Evolutionary conservation across 2,329 filamentous ascomycete species (phyloP), one percentile per base, ranked within the genome.

Genomic region (Fusarium phyllophilum): DNA sequence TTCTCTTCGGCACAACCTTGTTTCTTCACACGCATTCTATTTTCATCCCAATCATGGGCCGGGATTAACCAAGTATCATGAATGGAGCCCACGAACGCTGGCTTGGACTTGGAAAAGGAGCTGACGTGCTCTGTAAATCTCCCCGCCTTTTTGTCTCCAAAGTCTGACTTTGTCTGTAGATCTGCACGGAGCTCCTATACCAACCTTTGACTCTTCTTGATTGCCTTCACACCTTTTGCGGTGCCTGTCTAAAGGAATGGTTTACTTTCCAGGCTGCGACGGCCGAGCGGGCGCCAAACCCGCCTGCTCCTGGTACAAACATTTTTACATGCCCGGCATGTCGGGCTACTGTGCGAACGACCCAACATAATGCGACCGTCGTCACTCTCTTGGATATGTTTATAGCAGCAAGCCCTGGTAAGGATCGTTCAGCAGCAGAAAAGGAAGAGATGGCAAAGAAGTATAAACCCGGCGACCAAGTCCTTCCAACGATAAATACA

Each of bases 161-260:
- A 29, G 51, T 60, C 64, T 77, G 59, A 77, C 68, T 57, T 59
- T 69, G 67, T 55, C 46, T 59, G 54, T 64, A 98, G 95, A 99
- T 99, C 79, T 99, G 96, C 86, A 97, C 96, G 77, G 96, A 98
- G 83, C 89, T 97, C 74, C 91, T 97, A 72, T 97, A 94, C 84
- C 94, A 97, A 82, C 95, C 95, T 39, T 88, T 97, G 73, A 97
- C 95, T 34, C 90, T 97, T 56, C 93, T 97, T 82, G 94, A 97
- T 85, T 97, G 95, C 81, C 89, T 97, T 49, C 95, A 97, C 84
- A 98, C 96, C 51, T 99, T 97, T 83, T 99, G 96, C 85, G 96
- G 95, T 73, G 93, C 94, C 44, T 99, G 96, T 81, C 83, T 98
- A 67, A 97, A 97, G 82, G 94, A 97, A 85, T 99, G 96, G 96